These are phyloP conservation scores for Yarrowia galli DNA, from an alignment of 1,139 yeast species.

Conservation along the genomic window DNA sequence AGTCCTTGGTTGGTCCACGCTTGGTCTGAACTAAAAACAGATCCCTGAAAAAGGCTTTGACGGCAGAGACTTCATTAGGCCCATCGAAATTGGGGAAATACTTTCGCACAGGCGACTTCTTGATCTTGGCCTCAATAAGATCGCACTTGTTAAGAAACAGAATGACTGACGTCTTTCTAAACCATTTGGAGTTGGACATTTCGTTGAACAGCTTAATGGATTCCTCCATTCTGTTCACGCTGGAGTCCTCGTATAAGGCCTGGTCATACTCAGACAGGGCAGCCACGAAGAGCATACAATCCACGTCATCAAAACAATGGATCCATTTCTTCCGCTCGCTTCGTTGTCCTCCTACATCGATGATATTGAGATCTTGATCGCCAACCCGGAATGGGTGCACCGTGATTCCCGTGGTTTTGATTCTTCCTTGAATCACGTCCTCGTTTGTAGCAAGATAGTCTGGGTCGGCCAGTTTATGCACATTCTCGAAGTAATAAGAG, in stretches of 20 bases:
- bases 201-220: constrained; percentile 84
- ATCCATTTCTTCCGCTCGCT: constrained; percentile 96
- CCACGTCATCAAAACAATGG: constrained; percentile 91
- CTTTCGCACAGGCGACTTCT: constrained; percentile 55
- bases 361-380: constrained; percentile 70
- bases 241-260: constrained; percentile 84
- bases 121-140: constrained; percentile 73
- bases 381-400: constrained; percentile 79
- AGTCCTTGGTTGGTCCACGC: constrained; percentile 51
- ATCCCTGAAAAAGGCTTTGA: constrained; percentile 43
- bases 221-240: constrained; percentile 91
- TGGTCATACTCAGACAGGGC: constrained; percentile 95
- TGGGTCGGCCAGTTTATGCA: constrained; percentile 66
- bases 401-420: constrained; percentile 94
- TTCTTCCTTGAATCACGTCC: constrained; percentile 88
- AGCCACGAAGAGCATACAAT: constrained; percentile 87
- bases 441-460: constrained; percentile 75
- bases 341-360: constrained; percentile 98
- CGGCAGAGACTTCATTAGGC: constrained; percentile 42
- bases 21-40: constrained; percentile 47
- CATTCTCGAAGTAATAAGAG: constrained; percentile 75
- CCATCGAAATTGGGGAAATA: constrained; percentile 47
- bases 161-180: constrained; percentile 83
- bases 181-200: constrained; percentile 86
- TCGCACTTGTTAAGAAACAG: constrained; percentile 89